Evolutionary conservation across 805 yeast species (phyloP), one percentile per base, ranked within the genome.

Genomic region (Sporopachydermia quercuum): DNA sequence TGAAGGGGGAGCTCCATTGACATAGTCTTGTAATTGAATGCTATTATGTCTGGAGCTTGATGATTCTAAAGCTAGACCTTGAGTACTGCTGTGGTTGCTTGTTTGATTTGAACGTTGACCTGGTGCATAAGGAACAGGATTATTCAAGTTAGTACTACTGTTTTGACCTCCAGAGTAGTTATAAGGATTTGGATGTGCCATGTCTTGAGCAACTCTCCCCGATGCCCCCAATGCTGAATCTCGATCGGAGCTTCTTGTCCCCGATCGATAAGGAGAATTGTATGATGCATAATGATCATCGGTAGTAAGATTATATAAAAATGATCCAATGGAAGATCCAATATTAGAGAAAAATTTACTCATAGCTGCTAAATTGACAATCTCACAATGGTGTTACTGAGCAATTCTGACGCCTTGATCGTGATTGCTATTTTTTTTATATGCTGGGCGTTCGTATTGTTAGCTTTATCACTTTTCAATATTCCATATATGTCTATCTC

Each of bases 11-110:
- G 30, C 30, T 23, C 30, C 30, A 23, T 23, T n/a, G 50, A 51
- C 42, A 47, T 56, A 60, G 46, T 44, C 65, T n/a, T 40, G 59
- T 39, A 58, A 56, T 49, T 63, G 65, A 42, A 59, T 50, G 30
- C 30, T 23, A n/a, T 23, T n/a, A n/a, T n/a, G 41, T 54, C 68
- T 44, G 53, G 62, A 44, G 46, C 68, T 56, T 34, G 30, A 8
- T 8, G 13, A 8, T 23, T 23, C 30, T 8, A 23, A n/a, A 8
- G 30, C 8, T n/a, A n/a, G n/a, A n/a, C n/a, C n/a, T n/a, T n/a
- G n/a, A 8, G 30, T 8, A 8, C 8, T 8, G 30, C 30, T 23
- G 13, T 8, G 30, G n/a, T 23, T 23, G n/a, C 30, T 23, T 8
- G 13, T n/a, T n/a, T 23, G 30, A 23, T n/a, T 23, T 23, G 30